phyloP scores from a whole-genome alignment of 1,284 basidiomycete species.

The Sanghuangporus sanghuang region DNA sequence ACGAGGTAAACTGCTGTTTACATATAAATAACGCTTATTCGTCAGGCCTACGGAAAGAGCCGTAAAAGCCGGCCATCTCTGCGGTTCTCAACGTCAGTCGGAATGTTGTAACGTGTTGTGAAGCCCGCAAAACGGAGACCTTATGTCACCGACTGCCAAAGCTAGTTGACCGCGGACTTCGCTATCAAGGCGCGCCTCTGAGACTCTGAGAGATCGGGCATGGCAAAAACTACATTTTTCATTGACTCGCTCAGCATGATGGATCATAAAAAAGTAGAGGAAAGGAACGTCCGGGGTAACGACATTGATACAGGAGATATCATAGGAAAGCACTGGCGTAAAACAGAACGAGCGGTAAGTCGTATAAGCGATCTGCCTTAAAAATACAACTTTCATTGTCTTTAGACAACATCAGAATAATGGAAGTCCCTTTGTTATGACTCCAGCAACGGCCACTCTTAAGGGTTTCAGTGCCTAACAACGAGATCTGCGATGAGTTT shows the following conservation, averaged over 20 bases:
- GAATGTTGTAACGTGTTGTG: not conserved
- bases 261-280: not conserved
- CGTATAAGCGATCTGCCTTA: not conserved
- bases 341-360: not conserved
- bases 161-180: not conserved
- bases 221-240: not conserved
- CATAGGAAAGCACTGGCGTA: not conserved
- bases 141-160: not conserved
- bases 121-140: not conserved
- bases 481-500: not conserved
- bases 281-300: not conserved
- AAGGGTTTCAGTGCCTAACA: not conserved
- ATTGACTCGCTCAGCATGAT: not conserved
- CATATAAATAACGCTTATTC: not conserved
- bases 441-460: not conserved
- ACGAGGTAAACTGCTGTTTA: not conserved
- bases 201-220: not conserved
- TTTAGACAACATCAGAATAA: not conserved
- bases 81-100: not conserved
- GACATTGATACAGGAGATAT: not conserved
- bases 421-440: not conserved
- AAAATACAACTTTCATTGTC: conserved; percentile 3
- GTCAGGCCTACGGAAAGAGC: not conserved
- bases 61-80: not conserved
- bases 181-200: not conserved